Evolutionary conservation across 1,284 basidiomycete genomes (phyloP).

Genomic region (Leccinum solheimii): DNA sequence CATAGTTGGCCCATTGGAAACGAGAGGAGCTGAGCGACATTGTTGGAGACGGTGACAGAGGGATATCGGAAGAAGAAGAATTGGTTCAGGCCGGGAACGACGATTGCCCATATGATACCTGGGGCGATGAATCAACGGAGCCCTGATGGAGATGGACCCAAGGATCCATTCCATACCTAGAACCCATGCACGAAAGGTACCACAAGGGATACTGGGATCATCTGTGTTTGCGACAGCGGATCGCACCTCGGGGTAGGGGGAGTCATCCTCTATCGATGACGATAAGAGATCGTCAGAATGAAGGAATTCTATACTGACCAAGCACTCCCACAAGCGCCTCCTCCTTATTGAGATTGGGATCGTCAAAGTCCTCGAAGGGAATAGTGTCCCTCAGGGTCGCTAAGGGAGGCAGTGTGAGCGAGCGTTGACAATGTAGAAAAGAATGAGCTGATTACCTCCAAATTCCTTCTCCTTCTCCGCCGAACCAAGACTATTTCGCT

Average conservation of each 20-base stretch:
- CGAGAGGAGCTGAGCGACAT: constrained; percentile 66
- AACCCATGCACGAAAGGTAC: constrained; percentile 67
- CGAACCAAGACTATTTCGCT: constrained; percentile 31
- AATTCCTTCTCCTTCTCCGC: constrained; percentile 33
- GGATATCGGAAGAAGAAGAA: constrained; percentile 71
- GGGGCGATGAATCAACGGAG: neutral
- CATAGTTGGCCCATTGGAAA: constrained; percentile 64
- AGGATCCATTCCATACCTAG: constrained; percentile 43
- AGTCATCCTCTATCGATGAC: constrained; percentile 47
- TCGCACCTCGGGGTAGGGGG: constrained; percentile 49
- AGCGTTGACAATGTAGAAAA: neutral
- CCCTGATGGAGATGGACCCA: neutral
- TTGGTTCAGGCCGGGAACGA: constrained; percentile 63
- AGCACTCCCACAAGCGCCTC: constrained; percentile 45
- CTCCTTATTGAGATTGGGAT: constrained; percentile 62
- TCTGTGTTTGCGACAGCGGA: constrained; percentile 76
- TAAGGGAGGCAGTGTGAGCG: neutral
- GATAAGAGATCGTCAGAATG: constrained; percentile 1
- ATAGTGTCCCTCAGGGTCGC: constrained; percentile 2
- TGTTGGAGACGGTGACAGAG: constrained; percentile 51
- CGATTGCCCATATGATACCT: constrained; percentile 53
- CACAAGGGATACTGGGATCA: constrained; percentile 59
- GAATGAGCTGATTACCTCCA: constrained; percentile 9
- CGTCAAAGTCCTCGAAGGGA: constrained; percentile 46
- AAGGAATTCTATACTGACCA: constrained; percentile 14